Conservation (phyloP, 495 filamentous ascomycete species). For the Aspergillus homomorphus region DNA sequence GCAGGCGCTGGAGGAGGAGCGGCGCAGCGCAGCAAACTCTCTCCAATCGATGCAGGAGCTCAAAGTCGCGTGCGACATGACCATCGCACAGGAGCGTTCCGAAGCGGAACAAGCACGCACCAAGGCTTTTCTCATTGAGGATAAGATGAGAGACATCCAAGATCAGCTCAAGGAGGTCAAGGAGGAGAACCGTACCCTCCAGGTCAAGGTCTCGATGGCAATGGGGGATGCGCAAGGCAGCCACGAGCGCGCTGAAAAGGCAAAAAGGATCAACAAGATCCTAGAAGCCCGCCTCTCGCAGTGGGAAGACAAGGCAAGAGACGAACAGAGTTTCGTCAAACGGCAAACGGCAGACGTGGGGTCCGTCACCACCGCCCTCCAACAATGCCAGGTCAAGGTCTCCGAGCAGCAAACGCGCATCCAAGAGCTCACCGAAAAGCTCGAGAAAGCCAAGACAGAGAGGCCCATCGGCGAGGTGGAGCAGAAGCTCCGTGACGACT, state of each 20-base stretch:
- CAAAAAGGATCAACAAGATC: conserved; percentile 1
- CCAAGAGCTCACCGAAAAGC: conserved; percentile 3
- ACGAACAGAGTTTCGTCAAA: conserved; percentile 14
- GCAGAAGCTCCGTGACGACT: conserved; percentile 7
- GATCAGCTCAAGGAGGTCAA: neutral
- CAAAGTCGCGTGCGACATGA: conserved; percentile 8
- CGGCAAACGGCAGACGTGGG: conserved; percentile 7
- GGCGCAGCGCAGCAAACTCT: neutral
- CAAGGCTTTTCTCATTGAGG: neutral
- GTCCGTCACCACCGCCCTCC: conserved; percentile 13
- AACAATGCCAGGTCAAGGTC: conserved; percentile 8
- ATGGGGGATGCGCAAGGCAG: conserved; percentile 15
- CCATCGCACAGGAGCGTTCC: conserved; percentile 5
- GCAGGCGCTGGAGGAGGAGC: neutral
- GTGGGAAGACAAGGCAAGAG: neutral
- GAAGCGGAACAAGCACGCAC: neutral
- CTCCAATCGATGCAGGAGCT: conserved; percentile 9
- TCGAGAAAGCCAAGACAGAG: conserved; percentile 2
- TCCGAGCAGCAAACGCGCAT: conserved; percentile 10
- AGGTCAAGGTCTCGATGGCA: conserved; percentile 6
- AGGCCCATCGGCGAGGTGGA: neutral
- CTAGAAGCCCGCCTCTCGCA: conserved; percentile 13
- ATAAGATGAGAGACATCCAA: too few relatives aligned
- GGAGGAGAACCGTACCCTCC: conserved; percentile 1
- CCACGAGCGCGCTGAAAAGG: conserved; percentile 1